Evolutionary conservation across 169 alveolate genomes (phyloP), one percentile per base, ranked within the genome.

Genomic region (Plasmodium malariae): DNA sequence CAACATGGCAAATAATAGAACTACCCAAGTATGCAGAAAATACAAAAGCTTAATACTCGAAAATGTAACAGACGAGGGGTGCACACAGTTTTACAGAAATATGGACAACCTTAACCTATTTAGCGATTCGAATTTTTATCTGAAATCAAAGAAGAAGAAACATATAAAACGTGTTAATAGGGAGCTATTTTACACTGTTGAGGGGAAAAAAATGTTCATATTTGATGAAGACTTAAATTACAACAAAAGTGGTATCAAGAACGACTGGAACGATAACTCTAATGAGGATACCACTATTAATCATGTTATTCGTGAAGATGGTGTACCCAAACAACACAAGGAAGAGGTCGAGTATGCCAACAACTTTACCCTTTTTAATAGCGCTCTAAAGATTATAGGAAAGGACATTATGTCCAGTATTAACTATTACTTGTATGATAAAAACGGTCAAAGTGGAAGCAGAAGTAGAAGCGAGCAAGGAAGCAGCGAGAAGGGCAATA

Each of bases 361-460:
- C 21, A 76, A 62, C 14, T 48, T 76, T 14, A 17, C 34, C 24
- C 14, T 63, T 19, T 36, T 76, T 34, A 60, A 76, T 40, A 76
- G 19, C 54, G 32, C 78, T 7, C 6, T 76, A 6, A 76, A 45
- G 37, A 62, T 65, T 2, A 21, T 76, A 4, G 89, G 89, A 12
- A 76, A 63, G 37, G 89, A 76, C 24, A 30, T 76, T 7, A 40
- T 76, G 54, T 76, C 89, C 1, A 60, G 76, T 34, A 76, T 76
- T 30, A 76, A 63, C 26, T 60, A 62, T 28, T 76, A 62, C 40
- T 28, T 76, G 24, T 63, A 76, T 19, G 76, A 76, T 49, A 36
- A 48, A 6, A 21, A 63, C 54, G 45, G 21, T 11, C 6, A 67
- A 32, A 63, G 51, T n/a, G n/a, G n/a, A n/a, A n/a, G n/a, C n/a